A percentile compares a stretch with the other conserved stretches of the same genome.
phyloP scores from a whole-genome alignment of 441 rosid species.

The Kokia cookei region DNA sequence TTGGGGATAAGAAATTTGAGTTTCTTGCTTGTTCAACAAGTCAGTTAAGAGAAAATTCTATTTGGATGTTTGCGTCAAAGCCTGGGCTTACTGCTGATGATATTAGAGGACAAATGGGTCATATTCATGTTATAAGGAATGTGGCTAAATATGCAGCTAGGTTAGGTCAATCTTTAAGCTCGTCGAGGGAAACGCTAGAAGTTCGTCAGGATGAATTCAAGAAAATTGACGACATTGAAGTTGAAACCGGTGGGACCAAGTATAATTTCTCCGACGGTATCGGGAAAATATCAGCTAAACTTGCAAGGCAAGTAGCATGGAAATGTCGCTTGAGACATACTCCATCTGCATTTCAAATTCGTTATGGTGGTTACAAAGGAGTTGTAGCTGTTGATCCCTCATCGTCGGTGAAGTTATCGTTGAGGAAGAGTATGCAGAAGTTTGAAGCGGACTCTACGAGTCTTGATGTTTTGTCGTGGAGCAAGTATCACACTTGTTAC shows the following conservation, averaged over 20 bases:
- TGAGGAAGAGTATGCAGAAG: constrained; percentile 69
- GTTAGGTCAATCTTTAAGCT: constrained; percentile 67
- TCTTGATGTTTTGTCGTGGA: constrained; percentile 48
- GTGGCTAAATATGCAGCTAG: constrained; percentile 75
- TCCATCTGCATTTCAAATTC: constrained; percentile 85
- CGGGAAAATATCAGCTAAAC: constrained; percentile 48
- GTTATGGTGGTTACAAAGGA: constrained; percentile 78
- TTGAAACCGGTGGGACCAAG: constrained; percentile 1
- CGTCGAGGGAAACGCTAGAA: constrained; percentile 48
- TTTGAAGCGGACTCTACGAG: constrained; percentile 44
- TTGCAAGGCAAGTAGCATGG: constrained; percentile 37
- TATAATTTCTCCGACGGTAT: constrained; percentile 72
- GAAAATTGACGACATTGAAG: constrained; percentile 35
- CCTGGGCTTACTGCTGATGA: constrained; percentile 31
- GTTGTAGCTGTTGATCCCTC: constrained; percentile 59
- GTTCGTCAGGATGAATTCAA: constrained; percentile 30
- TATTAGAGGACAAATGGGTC: constrained; percentile 50
- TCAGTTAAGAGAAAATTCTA: constrained; percentile 51
- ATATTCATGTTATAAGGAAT: constrained; percentile 42
- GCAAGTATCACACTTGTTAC: constrained; percentile 51
- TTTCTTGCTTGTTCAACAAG: constrained; percentile 65
- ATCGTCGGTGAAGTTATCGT: constrained; percentile 36
- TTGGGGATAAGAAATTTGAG: constrained; percentile 41
- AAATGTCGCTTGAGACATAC: constrained; percentile 29
- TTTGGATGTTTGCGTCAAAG: constrained; percentile 68